A percentile compares a stretch with the other conserved stretches of the same genome.
Evolutionary conservation across 208 protist species (phyloP).

Genomic region (Acanthamoeba culbertsoni): DNA sequence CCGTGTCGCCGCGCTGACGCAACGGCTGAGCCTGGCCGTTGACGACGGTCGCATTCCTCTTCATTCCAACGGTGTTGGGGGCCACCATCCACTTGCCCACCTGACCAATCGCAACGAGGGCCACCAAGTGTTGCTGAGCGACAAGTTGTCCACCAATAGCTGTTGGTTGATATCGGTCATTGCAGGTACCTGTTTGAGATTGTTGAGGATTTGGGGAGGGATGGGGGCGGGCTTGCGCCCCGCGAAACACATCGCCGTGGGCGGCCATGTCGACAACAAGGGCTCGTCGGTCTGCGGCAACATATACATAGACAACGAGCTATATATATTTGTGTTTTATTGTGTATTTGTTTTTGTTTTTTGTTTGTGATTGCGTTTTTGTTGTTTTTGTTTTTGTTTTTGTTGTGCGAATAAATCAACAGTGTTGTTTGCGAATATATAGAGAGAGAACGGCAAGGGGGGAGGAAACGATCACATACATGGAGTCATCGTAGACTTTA

Average conservation of each 20-base stretch:
- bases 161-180: no score
- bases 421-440: no score
- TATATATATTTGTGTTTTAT: no score
- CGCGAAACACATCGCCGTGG: constrained; percentile 22
- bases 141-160: no score
- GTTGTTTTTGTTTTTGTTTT: no score
- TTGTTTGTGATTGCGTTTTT: no score
- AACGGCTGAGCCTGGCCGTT: not conserved
- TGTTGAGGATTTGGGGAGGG: constrained; percentile 40
- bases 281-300: not conserved
- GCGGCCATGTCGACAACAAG: constrained; percentile 55
- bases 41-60: not conserved
- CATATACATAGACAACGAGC: constrained; percentile 10
- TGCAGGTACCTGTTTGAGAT: constrained; percentile 14
- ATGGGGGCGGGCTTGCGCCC: not conserved
- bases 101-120: not conserved
- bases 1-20: no score
- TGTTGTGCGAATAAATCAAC: no score
- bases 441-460: no score
- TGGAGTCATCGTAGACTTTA: not conserved
- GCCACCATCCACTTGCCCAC: constrained; percentile 8
- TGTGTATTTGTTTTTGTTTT: no score
- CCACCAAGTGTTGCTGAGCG: no score
- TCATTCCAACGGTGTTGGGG: not conserved
- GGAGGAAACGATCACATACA: not conserved